Base-by-base conservation (phyloP, 805 yeast genomes). In the Lachancea nothofagi region DNA sequence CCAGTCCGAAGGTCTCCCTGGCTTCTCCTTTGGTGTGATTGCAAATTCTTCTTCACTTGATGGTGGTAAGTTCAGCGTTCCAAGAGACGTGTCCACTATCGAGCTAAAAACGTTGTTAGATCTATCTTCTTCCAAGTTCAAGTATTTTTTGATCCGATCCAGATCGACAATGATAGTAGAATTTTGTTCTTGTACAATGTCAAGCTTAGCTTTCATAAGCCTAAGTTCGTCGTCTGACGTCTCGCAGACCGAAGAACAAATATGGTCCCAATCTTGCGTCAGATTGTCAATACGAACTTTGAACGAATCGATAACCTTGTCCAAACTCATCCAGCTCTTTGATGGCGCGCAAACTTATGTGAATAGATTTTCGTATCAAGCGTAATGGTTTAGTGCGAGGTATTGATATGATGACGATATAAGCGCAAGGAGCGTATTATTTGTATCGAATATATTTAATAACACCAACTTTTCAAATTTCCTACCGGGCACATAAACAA, bases 161-260 rank as follows among this genome's bases (percentile, higher is more conserved):
- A 51, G 23, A 26, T 51, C 53, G 9, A 51, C 40, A 21, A 51
- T 44, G 9, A 51, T 49, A 5, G 43, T 46, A 7, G 50, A 42
- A 36, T 51, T 47, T 20, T 47, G 55, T 18, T 44, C 47, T 31
- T 51, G 55, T 10, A 51, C 42, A 18, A 40, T 27, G 25, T 47
- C 47, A 25, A 51, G 26, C 26, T 44, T 51, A 7, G 34, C 40
- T 33, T 51, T 46, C 21, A 51, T 29, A 13, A 27, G 36, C 36
- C 38, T 38, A 26, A 45, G n/a, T 32, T 41, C 46, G 18, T 45
- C 50, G 20, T 33, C 37, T 18, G 32, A 24, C 36, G 34, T 33
- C 28, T 25, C 40, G 25, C 26, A 32, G 14, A 39, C 17, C 13
- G 39, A 29, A 14, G 43, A 30, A 9, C 22, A 23, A 7, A 48